Evolutionary conservation across 192 early-diverging fungal genomes (phyloP).

Genomic region (Podochytrium sp.): DNA sequence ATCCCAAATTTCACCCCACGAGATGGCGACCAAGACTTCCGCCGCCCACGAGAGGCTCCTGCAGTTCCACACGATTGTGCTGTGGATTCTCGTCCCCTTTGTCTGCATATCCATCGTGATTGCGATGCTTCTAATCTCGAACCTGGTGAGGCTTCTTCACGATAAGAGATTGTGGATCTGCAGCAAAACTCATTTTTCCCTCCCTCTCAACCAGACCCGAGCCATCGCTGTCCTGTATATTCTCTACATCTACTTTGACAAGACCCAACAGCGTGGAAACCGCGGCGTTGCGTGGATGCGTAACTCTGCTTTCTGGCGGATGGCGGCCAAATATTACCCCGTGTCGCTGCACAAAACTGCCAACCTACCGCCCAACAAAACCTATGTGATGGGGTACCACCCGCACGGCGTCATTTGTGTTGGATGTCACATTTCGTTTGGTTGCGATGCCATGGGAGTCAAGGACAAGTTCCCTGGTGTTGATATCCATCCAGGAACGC

Average conservation of each 20-base stretch:
- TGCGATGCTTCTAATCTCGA: neutral
- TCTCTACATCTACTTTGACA: constrained; percentile 70
- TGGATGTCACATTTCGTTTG: constrained; percentile 1
- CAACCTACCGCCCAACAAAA: constrained; percentile 71
- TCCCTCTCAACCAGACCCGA: too few species aligned
- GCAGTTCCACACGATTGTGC: neutral
- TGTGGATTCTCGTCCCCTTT: neutral
- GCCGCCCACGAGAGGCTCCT: neutral
- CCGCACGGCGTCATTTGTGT: constrained; percentile 61
- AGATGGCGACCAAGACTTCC: too few species aligned
- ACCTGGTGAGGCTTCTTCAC: too few species aligned
- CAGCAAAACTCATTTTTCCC: too few species aligned
- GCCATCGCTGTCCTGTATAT: constrained; percentile 56
- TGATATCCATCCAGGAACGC: constrained; percentile 20
- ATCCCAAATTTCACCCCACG: too few species aligned
- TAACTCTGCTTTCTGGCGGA: constrained; percentile 63
- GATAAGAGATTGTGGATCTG: too few species aligned
- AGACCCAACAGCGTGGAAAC: constrained; percentile 70
- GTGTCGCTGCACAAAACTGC: constrained; percentile 71
- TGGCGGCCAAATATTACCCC: constrained; percentile 74
- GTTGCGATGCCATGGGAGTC: constrained; percentile 4
- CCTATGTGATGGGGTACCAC: constrained; percentile 85
- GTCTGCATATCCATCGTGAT: neutral
- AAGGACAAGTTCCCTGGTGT: constrained; percentile 31
- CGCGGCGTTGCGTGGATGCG: constrained; percentile 53